phyloP scores from a whole-genome alignment of 1,284 basidiomycete genomes.

The Sanghuangporus baumii region DNA sequence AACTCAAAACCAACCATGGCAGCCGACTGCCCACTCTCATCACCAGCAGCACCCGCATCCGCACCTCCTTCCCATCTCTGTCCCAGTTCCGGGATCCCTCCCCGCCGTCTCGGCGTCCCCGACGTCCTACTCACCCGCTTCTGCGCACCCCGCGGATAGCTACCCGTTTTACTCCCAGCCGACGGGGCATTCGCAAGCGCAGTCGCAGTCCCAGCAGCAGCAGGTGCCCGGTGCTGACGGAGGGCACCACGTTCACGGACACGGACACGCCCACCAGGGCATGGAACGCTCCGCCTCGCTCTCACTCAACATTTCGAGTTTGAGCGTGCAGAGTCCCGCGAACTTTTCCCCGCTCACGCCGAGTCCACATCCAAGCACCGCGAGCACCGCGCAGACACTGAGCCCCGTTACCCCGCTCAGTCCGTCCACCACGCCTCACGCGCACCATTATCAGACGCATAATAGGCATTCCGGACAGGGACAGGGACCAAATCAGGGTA shows the following conservation, averaged over 20 bases:
- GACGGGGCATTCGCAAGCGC: slow-evolving; percentile 20
- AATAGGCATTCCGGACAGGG: slow-evolving; percentile 25
- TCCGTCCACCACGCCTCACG: slow-evolving; percentile 36
- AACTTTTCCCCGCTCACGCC: slow-evolving; percentile 44
- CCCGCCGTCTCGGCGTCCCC: slow-evolving; percentile 17
- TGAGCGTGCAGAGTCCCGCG: slow-evolving; percentile 58
- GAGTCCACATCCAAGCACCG: slow-evolving; percentile 26
- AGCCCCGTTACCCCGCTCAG: slow-evolving; percentile 51
- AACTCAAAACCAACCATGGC: slow-evolving; percentile 10
- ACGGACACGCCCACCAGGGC: slow-evolving; percentile 23
- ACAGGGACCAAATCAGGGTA: slow-evolving; percentile 16
- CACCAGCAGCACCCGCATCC: slow-evolving; percentile 22
- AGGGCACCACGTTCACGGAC: slow-evolving; percentile 20
- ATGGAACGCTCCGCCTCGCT: slow-evolving; percentile 33
- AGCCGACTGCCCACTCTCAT: slow-evolving; percentile 17
- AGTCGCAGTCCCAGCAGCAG: slow-evolving; percentile 25
- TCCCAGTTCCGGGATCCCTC: slow-evolving; percentile 25
- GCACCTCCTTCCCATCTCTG: slow-evolving; percentile 21
- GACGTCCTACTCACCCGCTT: slow-evolving; percentile 32
- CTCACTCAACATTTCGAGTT: slow-evolving; percentile 61
- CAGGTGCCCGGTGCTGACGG: slow-evolving; percentile 21
- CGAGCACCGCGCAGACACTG: slow-evolving; percentile 19
- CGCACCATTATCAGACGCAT: slow-evolving; percentile 28
- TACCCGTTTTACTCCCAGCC: slow-evolving; percentile 20
- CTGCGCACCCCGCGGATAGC: slow-evolving; percentile 25